Conservation (phyloP, 495 filamentous ascomycete species). For the Usnea hakonensis region DNA sequence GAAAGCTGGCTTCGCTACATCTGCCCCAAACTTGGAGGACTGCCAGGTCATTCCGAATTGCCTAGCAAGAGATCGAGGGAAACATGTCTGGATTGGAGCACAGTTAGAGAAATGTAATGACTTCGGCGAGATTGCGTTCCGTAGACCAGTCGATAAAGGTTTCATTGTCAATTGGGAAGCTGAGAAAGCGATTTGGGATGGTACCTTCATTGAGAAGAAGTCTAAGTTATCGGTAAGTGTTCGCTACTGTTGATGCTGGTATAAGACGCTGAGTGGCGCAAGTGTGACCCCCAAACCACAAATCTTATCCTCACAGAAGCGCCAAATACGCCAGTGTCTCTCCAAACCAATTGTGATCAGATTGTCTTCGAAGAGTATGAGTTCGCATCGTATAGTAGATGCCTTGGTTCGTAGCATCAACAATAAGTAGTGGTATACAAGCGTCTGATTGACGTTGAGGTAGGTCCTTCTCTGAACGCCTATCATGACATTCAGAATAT, state of each 20-base stretch:
- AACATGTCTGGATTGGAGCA: constrained; percentile 67
- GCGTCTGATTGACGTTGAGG: constrained; percentile 25
- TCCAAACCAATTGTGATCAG: constrained; percentile 90
- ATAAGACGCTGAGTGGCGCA: constrained; percentile 8
- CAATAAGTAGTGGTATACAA: background rate
- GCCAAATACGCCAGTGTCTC: constrained; percentile 70
- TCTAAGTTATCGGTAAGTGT: constrained; percentile 27
- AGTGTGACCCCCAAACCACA: constrained; percentile 72
- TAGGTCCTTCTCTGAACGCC: constrained; percentile 67
- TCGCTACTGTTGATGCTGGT: background rate
- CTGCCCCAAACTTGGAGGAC: constrained; percentile 34
- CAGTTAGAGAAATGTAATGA: constrained; percentile 76
- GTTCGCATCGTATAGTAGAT: constrained; percentile 78
- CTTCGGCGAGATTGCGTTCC: constrained; percentile 81
- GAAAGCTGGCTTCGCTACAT: constrained; percentile 76
- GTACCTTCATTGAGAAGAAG: constrained; percentile 69
- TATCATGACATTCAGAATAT: constrained; percentile 70
- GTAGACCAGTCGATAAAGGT: constrained; percentile 89
- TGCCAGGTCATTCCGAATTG: constrained; percentile 80
- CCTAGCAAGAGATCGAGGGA: constrained; percentile 73
- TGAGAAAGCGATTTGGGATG: constrained; percentile 93
- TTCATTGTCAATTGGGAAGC: constrained; percentile 96
- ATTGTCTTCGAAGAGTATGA: constrained; percentile 97
- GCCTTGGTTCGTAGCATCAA: constrained; percentile 48
- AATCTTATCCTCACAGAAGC: constrained; percentile 81